Base-by-base conservation (phyloP, 768 basidiomycete genomes). In the Austroboletus festivus region DNA sequence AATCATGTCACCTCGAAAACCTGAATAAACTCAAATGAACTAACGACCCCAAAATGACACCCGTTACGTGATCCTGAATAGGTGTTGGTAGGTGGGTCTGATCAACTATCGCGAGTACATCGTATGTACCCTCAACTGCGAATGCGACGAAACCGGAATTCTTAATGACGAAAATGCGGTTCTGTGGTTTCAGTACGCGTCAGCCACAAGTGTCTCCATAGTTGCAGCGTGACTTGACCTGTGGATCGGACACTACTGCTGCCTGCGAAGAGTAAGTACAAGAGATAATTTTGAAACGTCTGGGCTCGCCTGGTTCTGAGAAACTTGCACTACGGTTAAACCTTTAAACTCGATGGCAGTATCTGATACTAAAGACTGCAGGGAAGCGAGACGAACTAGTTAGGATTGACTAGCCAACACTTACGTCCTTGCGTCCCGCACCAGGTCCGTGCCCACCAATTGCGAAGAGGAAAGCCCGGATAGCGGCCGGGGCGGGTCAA, bases 401-500 rank as follows among this genome's bases (percentile, higher is more conserved):
- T 40, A 24, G 26, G 33, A 33, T n/a, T n/a, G 38, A 18, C 16
- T 7, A 16, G 41, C 31, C 0, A 21, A 37, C 7, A 73, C 83
- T 56, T 61, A 86, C 86, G 65, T 58, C 86, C 86, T 59, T 76
- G 77, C 3, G 79, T 83, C 16, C 87, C 89, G 45, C 67, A 61
- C 79, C 81, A 91, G n/a, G 72, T 62, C 15, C 89, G 76, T 4
- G 88, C 88, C 86, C 87, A 90, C 89, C 89, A 90, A 53, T 90
- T 90, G 3, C 86, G 74, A 41, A 88, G 71, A 11, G 87, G 87
- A 63, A 82, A 82, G 0, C 76, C 72, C 19, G 90, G 88, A 57
- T 92, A 92, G 9, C 86, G 82, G 24, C 89, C 89, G 4, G 89
- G 83, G 38, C 73, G 76, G 3, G 81, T 84, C 41, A 92, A 60